These are phyloP conservation scores for Triticum turgidum DNA, from an alignment of 176 grass and related monocot genomes.

Conservation along the genomic window DNA sequence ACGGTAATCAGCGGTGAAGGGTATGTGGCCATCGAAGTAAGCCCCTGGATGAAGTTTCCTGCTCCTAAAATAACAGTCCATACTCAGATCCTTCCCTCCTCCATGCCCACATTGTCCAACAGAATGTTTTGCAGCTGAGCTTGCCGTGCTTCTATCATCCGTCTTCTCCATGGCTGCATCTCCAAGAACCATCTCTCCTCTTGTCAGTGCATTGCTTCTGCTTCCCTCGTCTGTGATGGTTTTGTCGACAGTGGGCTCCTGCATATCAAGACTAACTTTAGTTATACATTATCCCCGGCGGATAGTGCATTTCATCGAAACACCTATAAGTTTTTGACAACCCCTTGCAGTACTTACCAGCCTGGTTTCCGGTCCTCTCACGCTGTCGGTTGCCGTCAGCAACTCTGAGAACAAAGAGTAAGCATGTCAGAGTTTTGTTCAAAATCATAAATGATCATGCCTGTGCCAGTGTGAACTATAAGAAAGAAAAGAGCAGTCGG, in stretches of 20 bases:
- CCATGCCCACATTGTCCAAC: conserved; percentile 53
- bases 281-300: not conserved
- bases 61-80: conserved; percentile 44
- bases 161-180: conserved; percentile 24
- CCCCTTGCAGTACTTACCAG: conserved; percentile 20
- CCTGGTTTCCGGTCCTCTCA: conserved; percentile 13
- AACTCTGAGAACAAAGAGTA: conserved; percentile 34
- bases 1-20: conserved; percentile 70
- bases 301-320: not conserved
- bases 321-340: not conserved
- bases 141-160: conserved; percentile 24
- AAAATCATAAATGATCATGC: not conserved
- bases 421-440: not conserved
- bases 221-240: conserved; percentile 21
- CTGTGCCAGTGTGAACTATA: not conserved
- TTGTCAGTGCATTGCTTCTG: conserved; percentile 16
- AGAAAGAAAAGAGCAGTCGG: not conserved
- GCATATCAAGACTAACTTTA: conserved; percentile 15
- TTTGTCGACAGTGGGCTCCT: conserved; percentile 31
- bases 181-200: conserved; percentile 29
- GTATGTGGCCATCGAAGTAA: conserved; percentile 52
- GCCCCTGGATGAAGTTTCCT: conserved; percentile 38
- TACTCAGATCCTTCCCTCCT: conserved; percentile 44
- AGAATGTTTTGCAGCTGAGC: conserved; percentile 66
- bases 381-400: not conserved